A percentile compares a stretch with the other conserved stretches of the same genome.
phyloP scores from a whole-genome alignment of 2,329 filamentous ascomycete species.

The Leptographium galeiforme region DNA sequence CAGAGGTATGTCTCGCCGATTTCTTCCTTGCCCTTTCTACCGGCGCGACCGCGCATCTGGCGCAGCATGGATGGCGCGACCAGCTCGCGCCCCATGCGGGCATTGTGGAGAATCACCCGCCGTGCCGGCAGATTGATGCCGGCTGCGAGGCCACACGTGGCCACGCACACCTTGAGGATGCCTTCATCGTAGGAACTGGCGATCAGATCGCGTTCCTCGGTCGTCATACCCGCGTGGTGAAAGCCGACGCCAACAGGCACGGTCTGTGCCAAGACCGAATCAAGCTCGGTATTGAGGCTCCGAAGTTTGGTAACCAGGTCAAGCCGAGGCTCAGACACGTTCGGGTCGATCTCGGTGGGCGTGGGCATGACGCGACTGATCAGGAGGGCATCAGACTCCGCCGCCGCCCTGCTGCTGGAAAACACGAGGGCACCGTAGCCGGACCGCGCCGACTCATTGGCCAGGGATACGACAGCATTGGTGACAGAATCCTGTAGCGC shows the following conservation, averaged over 20 bases:
- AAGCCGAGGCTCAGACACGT: constrained; percentile 41
- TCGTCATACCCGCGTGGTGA: constrained; percentile 58
- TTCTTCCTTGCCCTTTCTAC: constrained; percentile 66
- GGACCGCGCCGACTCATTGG: constrained; percentile 52
- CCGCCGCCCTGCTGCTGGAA: constrained; percentile 53
- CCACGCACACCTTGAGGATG: constrained; percentile 55
- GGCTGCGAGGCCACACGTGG: constrained; percentile 68
- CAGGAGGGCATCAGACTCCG: constrained; percentile 53
- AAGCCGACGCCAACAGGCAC: constrained; percentile 58
- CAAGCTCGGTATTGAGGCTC: constrained; percentile 47
- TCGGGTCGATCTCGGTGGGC: constrained; percentile 28
- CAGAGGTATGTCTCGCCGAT: constrained; percentile 67
- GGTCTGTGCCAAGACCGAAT: constrained; percentile 50
- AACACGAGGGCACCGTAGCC: constrained; percentile 64
- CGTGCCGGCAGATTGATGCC: constrained; percentile 67
- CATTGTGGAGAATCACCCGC: constrained; percentile 62
- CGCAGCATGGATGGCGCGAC: constrained; percentile 69
- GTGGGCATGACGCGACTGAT: constrained; percentile 54
- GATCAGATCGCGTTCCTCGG: constrained; percentile 61
- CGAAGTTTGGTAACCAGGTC: constrained; percentile 54
- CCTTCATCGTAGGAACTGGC: constrained; percentile 58
- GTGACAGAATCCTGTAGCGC: constrained; percentile 51
- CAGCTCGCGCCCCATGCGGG: constrained; percentile 61
- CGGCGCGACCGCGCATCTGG: constrained; percentile 68
- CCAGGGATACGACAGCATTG: constrained; percentile 58